Conservation (phyloP, 352 stramenopile species). For the Aphanomyces euteiches region DNA sequence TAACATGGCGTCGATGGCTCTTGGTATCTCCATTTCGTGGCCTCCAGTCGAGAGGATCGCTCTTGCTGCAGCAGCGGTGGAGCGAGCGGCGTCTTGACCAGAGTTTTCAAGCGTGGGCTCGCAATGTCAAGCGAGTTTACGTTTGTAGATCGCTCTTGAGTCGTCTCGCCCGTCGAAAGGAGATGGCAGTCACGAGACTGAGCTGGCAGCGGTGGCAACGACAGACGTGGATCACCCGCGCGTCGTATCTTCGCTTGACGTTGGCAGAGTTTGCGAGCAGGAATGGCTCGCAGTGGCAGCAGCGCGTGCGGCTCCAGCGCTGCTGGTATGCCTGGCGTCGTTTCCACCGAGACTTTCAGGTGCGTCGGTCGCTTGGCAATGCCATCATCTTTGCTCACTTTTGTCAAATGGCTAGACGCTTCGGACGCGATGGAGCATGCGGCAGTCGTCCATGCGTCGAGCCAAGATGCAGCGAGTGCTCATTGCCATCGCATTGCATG, state of each 20-base stretch:
- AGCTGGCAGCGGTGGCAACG: neutral
- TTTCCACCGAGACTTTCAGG: neutral
- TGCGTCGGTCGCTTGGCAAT: neutral
- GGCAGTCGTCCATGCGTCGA: neutral
- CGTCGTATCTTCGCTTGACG: neutral
- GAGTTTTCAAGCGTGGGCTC: neutral
- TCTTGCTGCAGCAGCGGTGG: neutral
- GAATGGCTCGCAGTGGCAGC: neutral
- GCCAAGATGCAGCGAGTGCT: no score
- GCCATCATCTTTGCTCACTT: no score
- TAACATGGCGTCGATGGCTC: neutral
- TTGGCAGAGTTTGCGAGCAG: slow-evolving; percentile 5
- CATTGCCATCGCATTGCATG: neutral
- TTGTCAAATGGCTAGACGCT: neutral
- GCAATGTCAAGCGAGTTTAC: no score
- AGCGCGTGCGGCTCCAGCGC: neutral
- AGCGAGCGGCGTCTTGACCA: neutral
- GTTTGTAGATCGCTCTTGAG: no score
- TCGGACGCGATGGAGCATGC: neutral
- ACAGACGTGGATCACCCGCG: neutral
- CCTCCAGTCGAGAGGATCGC: neutral
- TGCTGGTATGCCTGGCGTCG: neutral
- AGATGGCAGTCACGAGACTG: no score
- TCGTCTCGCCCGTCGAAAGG: no score
- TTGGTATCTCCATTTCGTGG: neutral